Evolutionary conservation across 768 basidiomycete genomes (phyloP).

Genomic region (Terana coerulea): DNA sequence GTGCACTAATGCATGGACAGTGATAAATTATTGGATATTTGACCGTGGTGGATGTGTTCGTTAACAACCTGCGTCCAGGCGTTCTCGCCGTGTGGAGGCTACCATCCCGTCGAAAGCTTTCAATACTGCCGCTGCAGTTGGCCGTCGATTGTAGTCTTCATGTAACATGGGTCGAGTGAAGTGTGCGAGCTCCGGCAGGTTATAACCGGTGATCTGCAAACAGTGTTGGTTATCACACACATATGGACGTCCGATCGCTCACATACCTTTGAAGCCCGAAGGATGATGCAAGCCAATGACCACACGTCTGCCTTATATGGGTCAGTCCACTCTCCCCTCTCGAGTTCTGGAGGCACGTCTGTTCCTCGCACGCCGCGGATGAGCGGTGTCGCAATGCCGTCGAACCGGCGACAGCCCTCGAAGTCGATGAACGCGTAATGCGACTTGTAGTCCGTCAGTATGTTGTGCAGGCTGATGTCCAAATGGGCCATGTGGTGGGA

Average conservation of each 20-base stretch:
- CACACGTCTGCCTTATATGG: conserved; percentile 75
- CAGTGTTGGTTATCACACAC: background rate
- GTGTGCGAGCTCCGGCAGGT: conserved; percentile 55
- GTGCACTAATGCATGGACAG: conserved; percentile 16
- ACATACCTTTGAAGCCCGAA: conserved; percentile 62
- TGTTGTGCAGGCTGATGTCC: conserved; percentile 67
- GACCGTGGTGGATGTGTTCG: background rate
- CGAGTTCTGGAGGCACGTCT: conserved; percentile 70
- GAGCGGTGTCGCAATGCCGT: conserved; percentile 32
- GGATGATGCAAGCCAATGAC: conserved; percentile 62
- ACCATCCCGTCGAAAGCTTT: conserved; percentile 49
- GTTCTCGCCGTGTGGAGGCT: conserved; percentile 35
- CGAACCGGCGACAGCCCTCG: conserved; percentile 58
- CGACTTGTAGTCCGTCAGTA: conserved; percentile 62
- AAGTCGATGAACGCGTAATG: conserved; percentile 74
- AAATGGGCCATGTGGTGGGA: conserved; percentile 60
- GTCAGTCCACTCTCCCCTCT: conserved; percentile 43
- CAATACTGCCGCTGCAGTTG: conserved; percentile 45
- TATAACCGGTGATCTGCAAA: conserved; percentile 52
- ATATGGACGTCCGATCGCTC: background rate
- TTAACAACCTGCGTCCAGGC: conserved; percentile 16
- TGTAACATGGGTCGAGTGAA: conserved; percentile 60
- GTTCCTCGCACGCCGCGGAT: conserved; percentile 50
- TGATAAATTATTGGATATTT: conserved; percentile 9
- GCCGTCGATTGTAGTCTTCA: conserved; percentile 46